Evolutionary conservation across 225 moss, liverwort and hornwort species (phyloP).

Genomic region (Sphagnum tenellum): DNA sequence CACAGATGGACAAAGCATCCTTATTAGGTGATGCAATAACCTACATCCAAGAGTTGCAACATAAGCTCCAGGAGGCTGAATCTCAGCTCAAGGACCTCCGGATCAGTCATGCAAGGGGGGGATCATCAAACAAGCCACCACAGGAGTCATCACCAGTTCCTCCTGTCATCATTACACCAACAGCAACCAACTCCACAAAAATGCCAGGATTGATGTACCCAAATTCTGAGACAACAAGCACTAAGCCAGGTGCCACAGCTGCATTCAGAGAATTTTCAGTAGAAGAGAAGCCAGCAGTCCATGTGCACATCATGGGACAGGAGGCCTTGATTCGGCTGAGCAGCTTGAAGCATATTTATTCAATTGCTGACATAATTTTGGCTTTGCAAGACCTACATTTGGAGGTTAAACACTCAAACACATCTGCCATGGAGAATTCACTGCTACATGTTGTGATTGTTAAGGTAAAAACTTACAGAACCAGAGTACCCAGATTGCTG

Average conservation of each 20-base stretch:
- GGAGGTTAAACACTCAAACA: slow-evolving; percentile 52
- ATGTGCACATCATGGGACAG: slow-evolving; percentile 48
- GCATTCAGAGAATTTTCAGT: slow-evolving; percentile 14
- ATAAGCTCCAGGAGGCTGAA: slow-evolving; percentile 57
- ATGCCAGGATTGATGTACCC: slow-evolving; percentile 15
- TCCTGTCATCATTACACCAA: slow-evolving; percentile 15
- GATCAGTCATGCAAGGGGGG: slow-evolving; percentile 21
- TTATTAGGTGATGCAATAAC: slow-evolving; percentile 85
- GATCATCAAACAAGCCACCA: slow-evolving; percentile 14
- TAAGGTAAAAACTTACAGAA: slow-evolving; percentile 22
- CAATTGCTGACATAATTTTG: slow-evolving; percentile 43
- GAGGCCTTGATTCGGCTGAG: slow-evolving; percentile 65
- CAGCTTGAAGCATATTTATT: slow-evolving; percentile 39
- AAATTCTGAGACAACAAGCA: slow-evolving; percentile 33
- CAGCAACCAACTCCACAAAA: slow-evolving; percentile 14
- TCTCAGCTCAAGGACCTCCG: slow-evolving; percentile 54
- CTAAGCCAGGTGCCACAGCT: slow-evolving; percentile 10
- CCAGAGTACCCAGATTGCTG: too few species aligned
- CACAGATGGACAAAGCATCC: slow-evolving; percentile 88
- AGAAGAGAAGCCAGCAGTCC: slow-evolving; percentile 35
- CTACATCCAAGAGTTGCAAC: slow-evolving; percentile 74
- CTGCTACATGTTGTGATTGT: slow-evolving; percentile 44
- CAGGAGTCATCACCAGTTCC: too few species aligned
- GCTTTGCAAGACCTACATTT: slow-evolving; percentile 41
- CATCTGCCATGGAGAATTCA: slow-evolving; percentile 31